phyloP scores from a whole-genome alignment of 1,139 yeast genomes.

The Pichia sp. region DNA sequence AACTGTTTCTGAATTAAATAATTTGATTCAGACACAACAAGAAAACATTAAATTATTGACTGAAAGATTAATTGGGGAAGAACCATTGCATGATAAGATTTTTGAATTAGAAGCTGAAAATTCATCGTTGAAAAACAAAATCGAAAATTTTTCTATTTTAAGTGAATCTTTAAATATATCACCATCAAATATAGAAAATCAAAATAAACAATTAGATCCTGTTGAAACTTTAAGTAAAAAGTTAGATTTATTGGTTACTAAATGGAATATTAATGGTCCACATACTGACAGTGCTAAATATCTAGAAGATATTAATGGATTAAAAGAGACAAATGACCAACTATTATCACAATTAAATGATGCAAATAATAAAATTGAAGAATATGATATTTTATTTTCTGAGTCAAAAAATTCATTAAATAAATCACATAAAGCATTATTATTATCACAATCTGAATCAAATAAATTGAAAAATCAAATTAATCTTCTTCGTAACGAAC shows the following conservation, averaged over 20 bases:
- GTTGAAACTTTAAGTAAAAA: slow-evolving; percentile 8
- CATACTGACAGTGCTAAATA: background rate
- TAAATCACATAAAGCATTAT: slow-evolving; percentile 70
- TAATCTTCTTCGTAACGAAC: slow-evolving; percentile 53
- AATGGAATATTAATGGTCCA: slow-evolving; percentile 10
- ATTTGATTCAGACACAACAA: slow-evolving; percentile 50
- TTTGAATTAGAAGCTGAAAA: slow-evolving; percentile 43
- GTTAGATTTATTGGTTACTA: slow-evolving; percentile 7
- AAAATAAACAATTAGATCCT: slow-evolving; percentile 1
- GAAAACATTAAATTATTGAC: slow-evolving; percentile 38
- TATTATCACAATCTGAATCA: slow-evolving; percentile 66
- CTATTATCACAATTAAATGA: slow-evolving; percentile 21
- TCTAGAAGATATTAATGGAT: slow-evolving; percentile 27
- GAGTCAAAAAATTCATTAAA: slow-evolving; percentile 67
- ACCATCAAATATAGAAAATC: slow-evolving; percentile 12
- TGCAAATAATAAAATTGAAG: slow-evolving; percentile 18
- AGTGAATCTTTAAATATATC: slow-evolving; percentile 15
- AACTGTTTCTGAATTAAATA: slow-evolving; percentile 48
- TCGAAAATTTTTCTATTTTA: slow-evolving; percentile 37
- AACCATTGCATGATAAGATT: slow-evolving; percentile 40
- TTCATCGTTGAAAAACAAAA: slow-evolving; percentile 41
- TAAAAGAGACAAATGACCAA: slow-evolving; percentile 20
- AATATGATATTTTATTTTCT: slow-evolving; percentile 52
- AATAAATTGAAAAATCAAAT: slow-evolving; percentile 51
- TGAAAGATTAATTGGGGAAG: slow-evolving; percentile 40